These are phyloP conservation scores for Parastagonospora avenae DNA, from an alignment of 2,329 filamentous ascomycete species.

Conservation along the genomic window DNA sequence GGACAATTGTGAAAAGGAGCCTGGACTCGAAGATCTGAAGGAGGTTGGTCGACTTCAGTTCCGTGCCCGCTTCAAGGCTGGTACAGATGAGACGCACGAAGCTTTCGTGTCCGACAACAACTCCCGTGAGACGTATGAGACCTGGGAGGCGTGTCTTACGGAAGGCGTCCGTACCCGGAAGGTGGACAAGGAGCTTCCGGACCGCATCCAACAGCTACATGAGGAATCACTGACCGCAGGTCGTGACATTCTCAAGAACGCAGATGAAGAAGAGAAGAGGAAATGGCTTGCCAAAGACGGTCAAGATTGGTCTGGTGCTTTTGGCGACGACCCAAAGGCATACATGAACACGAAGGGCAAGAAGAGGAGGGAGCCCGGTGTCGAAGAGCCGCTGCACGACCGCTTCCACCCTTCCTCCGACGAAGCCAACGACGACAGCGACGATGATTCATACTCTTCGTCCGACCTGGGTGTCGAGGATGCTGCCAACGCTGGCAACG, in stretches of 20 bases:
- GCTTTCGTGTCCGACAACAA: conserved; percentile 85
- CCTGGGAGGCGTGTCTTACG: conserved; percentile 88
- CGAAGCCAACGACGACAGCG: conserved; percentile 44
- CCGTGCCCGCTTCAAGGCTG: conserved; percentile 81
- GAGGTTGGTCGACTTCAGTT: conserved; percentile 84
- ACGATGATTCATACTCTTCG: conserved; percentile 49
- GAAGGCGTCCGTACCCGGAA: conserved; percentile 79
- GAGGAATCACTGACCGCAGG: conserved; percentile 79
- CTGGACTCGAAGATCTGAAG: conserved; percentile 75
- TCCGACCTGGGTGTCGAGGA: conserved; percentile 66
- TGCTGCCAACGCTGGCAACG: conserved; percentile 45
- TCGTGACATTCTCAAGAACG: conserved; percentile 78
- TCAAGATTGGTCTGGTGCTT: conserved; percentile 85
- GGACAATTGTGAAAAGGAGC: conserved; percentile 69
- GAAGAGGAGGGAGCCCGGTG: conserved; percentile 63
- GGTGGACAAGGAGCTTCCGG: conserved; percentile 75
- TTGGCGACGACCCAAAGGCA: conserved; percentile 74
- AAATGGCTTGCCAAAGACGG: conserved; percentile 81
- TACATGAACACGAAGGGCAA: conserved; percentile 60
- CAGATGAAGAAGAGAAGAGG: conserved; percentile 71
- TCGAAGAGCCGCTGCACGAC: conserved; percentile 58
- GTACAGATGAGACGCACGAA: conserved; percentile 85
- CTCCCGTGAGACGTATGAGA: conserved; percentile 89
- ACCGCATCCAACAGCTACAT: conserved; percentile 74
- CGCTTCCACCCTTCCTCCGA: conserved; percentile 54